A percentile compares a stretch with the other conserved stretches of the same genome.
Evolutionary conservation across 2,329 filamentous ascomycete species (phyloP).

Genomic region (Alternaria atra): DNA sequence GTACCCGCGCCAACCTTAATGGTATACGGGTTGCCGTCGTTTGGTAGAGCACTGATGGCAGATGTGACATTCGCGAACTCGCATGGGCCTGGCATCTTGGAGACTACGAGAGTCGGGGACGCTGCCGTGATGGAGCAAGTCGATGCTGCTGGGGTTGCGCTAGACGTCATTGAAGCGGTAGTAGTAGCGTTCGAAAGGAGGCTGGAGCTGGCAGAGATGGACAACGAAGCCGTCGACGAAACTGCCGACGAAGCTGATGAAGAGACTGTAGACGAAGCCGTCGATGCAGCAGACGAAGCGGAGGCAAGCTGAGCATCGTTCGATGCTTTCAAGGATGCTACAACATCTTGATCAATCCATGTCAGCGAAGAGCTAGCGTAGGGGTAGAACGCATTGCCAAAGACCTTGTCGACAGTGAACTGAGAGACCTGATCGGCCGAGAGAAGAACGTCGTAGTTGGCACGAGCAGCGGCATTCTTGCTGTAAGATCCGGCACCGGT

Average conservation of each 20-base stretch:
- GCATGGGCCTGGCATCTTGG: conserved; percentile 36
- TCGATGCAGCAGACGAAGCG: conserved; percentile 16
- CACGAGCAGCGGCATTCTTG: conserved; percentile 46
- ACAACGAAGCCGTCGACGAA: conserved; percentile 16
- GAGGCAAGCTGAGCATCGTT: conserved; percentile 34
- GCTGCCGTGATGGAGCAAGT: conserved; percentile 43
- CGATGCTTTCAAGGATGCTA: conserved; percentile 45
- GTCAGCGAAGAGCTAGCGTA: conserved; percentile 45
- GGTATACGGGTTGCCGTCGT: conserved; percentile 52
- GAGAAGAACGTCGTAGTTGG: conserved; percentile 48
- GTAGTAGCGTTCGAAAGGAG: conserved; percentile 7
- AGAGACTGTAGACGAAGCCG: conserved; percentile 20
- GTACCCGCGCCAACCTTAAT: conserved; percentile 54
- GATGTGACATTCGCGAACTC: conserved; percentile 56
- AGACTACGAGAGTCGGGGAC: conserved; percentile 49
- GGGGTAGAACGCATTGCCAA: conserved; percentile 46
- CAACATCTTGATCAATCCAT: conserved; percentile 52
- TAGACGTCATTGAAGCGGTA: conserved; percentile 2
- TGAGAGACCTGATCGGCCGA: conserved; percentile 47
- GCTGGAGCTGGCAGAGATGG: conserved; percentile 14
- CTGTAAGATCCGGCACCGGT: conserved; percentile 54
- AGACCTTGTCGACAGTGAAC: conserved; percentile 47
- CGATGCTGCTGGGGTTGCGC: conserved; percentile 10
- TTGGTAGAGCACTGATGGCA: conserved; percentile 56
- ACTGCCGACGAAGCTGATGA: conserved; percentile 21